Conservation (phyloP, 257 asterid genomes). For the Verbena officinalis region DNA sequence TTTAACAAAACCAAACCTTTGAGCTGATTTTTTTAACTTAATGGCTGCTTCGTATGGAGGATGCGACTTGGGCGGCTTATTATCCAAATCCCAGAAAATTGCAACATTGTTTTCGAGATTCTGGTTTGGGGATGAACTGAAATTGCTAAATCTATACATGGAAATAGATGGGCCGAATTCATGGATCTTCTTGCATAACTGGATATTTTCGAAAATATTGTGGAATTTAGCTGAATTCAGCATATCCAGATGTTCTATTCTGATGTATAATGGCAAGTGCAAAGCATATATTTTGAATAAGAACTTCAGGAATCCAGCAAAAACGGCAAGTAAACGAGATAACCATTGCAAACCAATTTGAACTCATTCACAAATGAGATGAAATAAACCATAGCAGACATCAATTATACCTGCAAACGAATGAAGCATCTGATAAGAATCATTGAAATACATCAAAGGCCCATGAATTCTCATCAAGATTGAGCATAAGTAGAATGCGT, state of each 20-base stretch:
- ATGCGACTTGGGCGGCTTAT: constrained; percentile 77
- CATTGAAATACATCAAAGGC: neutral
- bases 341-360: neutral
- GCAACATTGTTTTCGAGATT: constrained; percentile 56
- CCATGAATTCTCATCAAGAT: neutral
- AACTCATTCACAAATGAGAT: constrained; percentile 2
- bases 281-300: neutral
- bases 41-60: constrained; percentile 87
- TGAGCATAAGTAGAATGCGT: neutral
- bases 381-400: constrained; percentile 2
- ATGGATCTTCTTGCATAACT: constrained; percentile 21
- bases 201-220: constrained; percentile 17
- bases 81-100: constrained; percentile 92
- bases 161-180: constrained; percentile 9
- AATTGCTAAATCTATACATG: constrained; percentile 32
- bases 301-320: neutral
- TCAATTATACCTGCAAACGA: constrained; percentile 17
- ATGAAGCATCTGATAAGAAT: neutral
- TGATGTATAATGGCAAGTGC: constrained; percentile 6
- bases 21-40: constrained; percentile 63
- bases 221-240: constrained; percentile 31
- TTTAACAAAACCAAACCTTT: constrained; percentile 70
- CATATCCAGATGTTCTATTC: constrained; percentile 31
- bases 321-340: neutral
- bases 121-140: constrained; percentile 26